Percentiles rank a stretch among this genome's conserved stretches.
Evolutionary conservation across 768 basidiomycete species (phyloP).

Genomic region (Panaeolus papilionaceus): DNA sequence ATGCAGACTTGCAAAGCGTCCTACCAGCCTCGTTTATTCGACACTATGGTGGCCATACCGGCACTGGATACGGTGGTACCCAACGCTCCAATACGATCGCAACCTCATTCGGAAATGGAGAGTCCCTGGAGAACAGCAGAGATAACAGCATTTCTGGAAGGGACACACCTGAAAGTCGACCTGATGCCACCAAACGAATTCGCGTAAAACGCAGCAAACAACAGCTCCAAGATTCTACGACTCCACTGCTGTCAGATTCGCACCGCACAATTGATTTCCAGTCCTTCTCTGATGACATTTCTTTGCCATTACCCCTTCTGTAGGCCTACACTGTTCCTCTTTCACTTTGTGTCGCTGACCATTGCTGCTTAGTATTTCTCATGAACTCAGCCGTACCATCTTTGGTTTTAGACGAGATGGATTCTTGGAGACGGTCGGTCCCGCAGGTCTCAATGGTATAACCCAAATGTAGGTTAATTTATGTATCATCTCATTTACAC

Average conservation of each 20-base stretch:
- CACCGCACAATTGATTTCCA: constrained; percentile 68
- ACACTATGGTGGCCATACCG: constrained; percentile 42
- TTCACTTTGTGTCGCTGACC: neutral
- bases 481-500: neutral
- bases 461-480: constrained; percentile 57
- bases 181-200: constrained; percentile 71
- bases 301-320: constrained; percentile 85
- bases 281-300: constrained; percentile 59
- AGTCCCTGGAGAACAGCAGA: constrained; percentile 32
- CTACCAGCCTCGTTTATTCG: constrained; percentile 67
- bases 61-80: neutral
- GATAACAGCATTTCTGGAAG: constrained; percentile 38
- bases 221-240: constrained; percentile 48
- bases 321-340: constrained; percentile 37
- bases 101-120: constrained; percentile 22
- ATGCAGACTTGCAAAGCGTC: constrained; percentile 69
- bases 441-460: constrained; percentile 85
- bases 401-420: constrained; percentile 83
- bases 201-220: constrained; percentile 76
- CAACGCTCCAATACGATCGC: constrained; percentile 6
- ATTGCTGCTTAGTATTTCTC: constrained; percentile 64
- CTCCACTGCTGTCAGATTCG: constrained; percentile 67
- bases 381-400: constrained; percentile 74
- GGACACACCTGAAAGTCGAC: constrained; percentile 40
- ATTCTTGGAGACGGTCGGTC: constrained; percentile 87